A percentile compares a stretch with the other conserved stretches of the same genome.
These are phyloP conservation scores for Aspergillus ochraceoroseus DNA, from an alignment of 2,329 filamentous ascomycete species.

Conservation along the genomic window DNA sequence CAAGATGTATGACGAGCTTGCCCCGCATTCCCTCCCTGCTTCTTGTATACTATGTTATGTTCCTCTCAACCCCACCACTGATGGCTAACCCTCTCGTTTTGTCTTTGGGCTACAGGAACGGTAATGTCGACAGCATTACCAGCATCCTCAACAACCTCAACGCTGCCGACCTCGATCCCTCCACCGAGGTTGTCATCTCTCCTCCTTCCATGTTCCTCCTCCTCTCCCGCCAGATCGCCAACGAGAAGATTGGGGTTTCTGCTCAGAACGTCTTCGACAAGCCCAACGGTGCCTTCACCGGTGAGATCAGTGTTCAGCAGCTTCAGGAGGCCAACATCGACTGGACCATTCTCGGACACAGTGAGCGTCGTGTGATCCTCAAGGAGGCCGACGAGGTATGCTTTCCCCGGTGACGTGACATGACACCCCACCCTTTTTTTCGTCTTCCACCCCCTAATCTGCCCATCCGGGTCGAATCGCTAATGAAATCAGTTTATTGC, in stretches of 20 bases:
- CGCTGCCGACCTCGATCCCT: conserved; percentile 61
- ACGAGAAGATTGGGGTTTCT: conserved; percentile 73
- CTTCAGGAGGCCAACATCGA: conserved; percentile 81
- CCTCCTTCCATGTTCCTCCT: conserved; percentile 88
- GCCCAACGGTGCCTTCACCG: conserved; percentile 93
- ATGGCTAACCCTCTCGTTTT: conserved; percentile 22
- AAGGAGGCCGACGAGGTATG: conserved; percentile 69
- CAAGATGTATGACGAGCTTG: conserved; percentile 71
- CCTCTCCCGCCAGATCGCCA: conserved; percentile 73
- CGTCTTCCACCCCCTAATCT: not conserved
- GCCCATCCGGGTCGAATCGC: conserved; percentile 1
- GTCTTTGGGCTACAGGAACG: conserved; percentile 65
- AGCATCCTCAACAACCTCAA: conserved; percentile 88
- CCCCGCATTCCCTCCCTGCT: conserved; percentile 27
- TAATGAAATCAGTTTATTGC: conserved; percentile 60
- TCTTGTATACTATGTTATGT: conserved; percentile 5
- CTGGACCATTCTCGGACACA: conserved; percentile 92
- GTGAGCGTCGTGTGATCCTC: conserved; percentile 85
- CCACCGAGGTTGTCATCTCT: conserved; percentile 84
- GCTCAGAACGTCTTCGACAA: conserved; percentile 98
- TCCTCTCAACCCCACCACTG: conserved; percentile 1
- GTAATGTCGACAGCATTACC: conserved; percentile 81
- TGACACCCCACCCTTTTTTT: not conserved
- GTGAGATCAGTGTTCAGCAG: conserved; percentile 89
- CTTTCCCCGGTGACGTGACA: too few relatives aligned